Conservation (phyloP, 1,284 basidiomycete genomes). For the Melampsora larici-populina region DNA sequence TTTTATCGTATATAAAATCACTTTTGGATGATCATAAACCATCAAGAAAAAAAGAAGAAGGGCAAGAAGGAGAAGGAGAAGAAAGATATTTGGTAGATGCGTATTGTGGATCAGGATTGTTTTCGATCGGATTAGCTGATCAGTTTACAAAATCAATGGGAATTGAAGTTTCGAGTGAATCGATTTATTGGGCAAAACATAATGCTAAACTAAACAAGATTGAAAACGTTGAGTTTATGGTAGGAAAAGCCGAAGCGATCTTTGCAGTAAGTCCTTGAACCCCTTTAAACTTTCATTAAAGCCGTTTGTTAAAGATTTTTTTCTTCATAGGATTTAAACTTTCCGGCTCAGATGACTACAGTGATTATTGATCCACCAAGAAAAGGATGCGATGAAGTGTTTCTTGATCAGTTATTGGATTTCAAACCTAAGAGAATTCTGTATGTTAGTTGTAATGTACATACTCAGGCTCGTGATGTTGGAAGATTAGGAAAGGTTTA, state of each 20-base stretch:
- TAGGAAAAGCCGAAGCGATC: conserved; percentile 61
- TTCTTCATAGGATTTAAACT: conserved; percentile 58
- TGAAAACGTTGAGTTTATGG: conserved; percentile 58
- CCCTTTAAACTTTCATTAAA: too few relatives aligned
- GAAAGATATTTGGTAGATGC: conserved; percentile 51
- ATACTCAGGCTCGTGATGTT: conserved; percentile 77
- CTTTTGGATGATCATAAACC: background rate
- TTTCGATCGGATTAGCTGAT: conserved; percentile 79
- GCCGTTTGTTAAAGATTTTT: too few relatives aligned
- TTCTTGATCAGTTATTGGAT: conserved; percentile 51
- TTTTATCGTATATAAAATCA: conserved; percentile 70
- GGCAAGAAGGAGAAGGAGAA: background rate
- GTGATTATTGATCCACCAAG: conserved; percentile 76
- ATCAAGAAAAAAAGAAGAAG: background rate
- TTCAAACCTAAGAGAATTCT: conserved; percentile 50
- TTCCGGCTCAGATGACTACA: conserved; percentile 67
- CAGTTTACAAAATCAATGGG: conserved; percentile 78
- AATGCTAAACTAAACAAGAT: conserved; percentile 73
- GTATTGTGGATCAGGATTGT: conserved; percentile 70
- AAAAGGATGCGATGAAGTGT: conserved; percentile 46
- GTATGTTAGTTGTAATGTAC: conserved; percentile 57
- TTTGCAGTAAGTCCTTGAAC: conserved; percentile 57
- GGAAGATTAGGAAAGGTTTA: conserved; percentile 66
- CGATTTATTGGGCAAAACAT: conserved; percentile 72
- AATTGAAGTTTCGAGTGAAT: conserved; percentile 70